Base-by-base conservation (phyloP, 371 early-diverging fungal genomes). In the Mucor plumbeus region DNA sequence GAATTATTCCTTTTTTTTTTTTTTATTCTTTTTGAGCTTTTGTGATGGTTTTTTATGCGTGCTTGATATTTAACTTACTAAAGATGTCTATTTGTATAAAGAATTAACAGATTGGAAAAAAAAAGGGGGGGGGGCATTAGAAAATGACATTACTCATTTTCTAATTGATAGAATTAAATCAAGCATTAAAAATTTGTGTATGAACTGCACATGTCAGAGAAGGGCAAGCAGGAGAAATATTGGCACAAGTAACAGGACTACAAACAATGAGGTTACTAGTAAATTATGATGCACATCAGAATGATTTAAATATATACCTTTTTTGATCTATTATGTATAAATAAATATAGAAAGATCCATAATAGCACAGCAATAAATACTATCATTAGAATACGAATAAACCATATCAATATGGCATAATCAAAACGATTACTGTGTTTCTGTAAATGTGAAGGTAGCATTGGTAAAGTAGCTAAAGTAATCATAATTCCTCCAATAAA, bases 391-490 rank as follows among this genome's bases (percentile, higher is more conserved):
- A 74, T 61, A 48, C 75, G 53, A 44, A 81, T 31, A 21, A 74
- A 19, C 40, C 72, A 63, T 41, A 70, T 40, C 1, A 75, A 71
- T 8, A 78, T n/a, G 17, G 75, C 67, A 14, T 79, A 33, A 17
- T 76, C 31, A 13, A 17, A 17, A 69, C 59, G 19, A 71, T 36
- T 5, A 3, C 11, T 13, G 5, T 17, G 8, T 40, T 38, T 55
- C 9, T 53, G 4, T 35, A 44, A 1, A 9, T 65, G 61, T 15
- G 6, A 44, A 19, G 5, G 35, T 26, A 31, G 15, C 1, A 64
- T 66, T 14, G 64, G 75, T 74, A 69, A 75, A 19, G 84, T 74
- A 38, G 78, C 67, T 11, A 83, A 47, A 7, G 71, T 63, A n/a
- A 73, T 56, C 7, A 71, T 38, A 1, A 73, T 13, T 0, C 77